Evolutionary conservation across 192 early-diverging fungal genomes (phyloP).

Genomic region (Lobulomyces angularis): DNA sequence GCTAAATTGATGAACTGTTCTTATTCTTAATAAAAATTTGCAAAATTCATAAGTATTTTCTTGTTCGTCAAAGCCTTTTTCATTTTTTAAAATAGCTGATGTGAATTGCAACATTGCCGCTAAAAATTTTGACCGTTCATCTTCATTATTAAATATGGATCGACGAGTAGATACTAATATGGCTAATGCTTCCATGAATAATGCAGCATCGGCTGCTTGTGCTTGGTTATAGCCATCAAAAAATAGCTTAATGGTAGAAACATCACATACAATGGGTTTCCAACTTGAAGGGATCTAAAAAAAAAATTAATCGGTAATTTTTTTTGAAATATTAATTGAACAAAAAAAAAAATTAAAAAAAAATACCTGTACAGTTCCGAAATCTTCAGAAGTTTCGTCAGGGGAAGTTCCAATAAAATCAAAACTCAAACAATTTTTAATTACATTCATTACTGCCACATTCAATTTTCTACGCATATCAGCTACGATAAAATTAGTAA

Average conservation of each 20-base stretch:
- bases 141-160: conserved; percentile 71
- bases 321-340: conserved; percentile 8
- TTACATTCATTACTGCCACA: conserved; percentile 41
- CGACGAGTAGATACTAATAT: conserved; percentile 68
- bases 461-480: conserved; percentile 20
- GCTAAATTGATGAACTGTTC: conserved; percentile 63
- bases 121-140: conserved; percentile 54
- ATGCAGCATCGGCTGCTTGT: conserved; percentile 38
- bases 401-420: conserved; percentile 70
- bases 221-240: conserved; percentile 56
- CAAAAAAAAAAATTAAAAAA: not conserved
- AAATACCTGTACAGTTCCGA: conserved; percentile 48
- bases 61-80: conserved; percentile 52
- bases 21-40: conserved; percentile 66
- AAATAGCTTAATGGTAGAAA: conserved; percentile 54
- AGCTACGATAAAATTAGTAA: conserved; percentile 9
- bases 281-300: conserved; percentile 64
- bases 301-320: conserved; percentile 12
- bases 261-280: conserved; percentile 60
- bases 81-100: conserved; percentile 46
- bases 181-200: conserved; percentile 72
- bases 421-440: conserved; percentile 59
- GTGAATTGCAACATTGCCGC: conserved; percentile 58
- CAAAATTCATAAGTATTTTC: conserved; percentile 67
- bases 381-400: conserved; percentile 69